Evolutionary conservation across 148 eudicot genomes (phyloP), one percentile per base, ranked within the genome.

Genomic region (Heliosperma pusillum): DNA sequence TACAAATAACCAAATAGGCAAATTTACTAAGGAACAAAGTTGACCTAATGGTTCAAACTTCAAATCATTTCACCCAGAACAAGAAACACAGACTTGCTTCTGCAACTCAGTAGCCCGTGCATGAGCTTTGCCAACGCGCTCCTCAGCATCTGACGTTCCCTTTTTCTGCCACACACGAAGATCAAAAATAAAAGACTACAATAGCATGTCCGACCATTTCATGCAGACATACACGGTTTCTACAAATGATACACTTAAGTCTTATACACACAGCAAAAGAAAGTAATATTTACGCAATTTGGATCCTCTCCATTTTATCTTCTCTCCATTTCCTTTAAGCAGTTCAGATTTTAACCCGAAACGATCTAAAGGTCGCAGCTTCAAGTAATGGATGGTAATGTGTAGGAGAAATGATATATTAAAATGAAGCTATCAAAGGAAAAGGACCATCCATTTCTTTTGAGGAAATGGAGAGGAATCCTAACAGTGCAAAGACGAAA

Each of bases 111-210:
- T 75, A 36, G 84, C 89, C 66, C 80, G 86, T 53, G 91, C 84
- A 78, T 85, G 83, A 70, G 97, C 93, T 81, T 86, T 85, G 60
- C 66, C 80, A 27, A 82, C 78, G 78, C 78, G 82, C 82, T 86
- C 87, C 78, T 87, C 88, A 66, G 84, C 95, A 83, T 83, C 91
- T n/a, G 83, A 72, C 15, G 86, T 63, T 29, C 90, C 98, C 69
- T 86, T 91, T 79, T 80, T 82, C 98, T 93, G 79, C 5, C 17
- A 13, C 66, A 76, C 58, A 71, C 10, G 27, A 47, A n/a, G 17
- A 24, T 8, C 40, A 50, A 58, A 20, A n/a, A 67, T 21, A 36
- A 36, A n/a, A 29, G 22, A 60, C 25, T 16, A 5, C 69, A 66
- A 47, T 19, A 19, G 29, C 30, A 19, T 17, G 59, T 36, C 36